Conservation (phyloP, 768 basidiomycete genomes). For the Mycena rebaudengoi region DNA sequence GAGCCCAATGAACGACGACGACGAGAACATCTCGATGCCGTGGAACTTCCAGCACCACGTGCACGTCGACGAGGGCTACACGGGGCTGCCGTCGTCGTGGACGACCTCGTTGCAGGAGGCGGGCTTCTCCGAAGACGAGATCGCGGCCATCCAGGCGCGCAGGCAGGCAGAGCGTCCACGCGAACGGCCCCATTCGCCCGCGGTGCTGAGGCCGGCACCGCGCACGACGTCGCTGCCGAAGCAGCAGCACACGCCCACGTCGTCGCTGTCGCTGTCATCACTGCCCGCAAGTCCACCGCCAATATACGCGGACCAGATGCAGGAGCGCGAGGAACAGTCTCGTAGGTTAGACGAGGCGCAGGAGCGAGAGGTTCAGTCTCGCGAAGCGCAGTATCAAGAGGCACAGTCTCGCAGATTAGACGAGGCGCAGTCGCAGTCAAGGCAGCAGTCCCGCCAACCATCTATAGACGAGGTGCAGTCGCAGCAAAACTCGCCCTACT, state of each 20-base stretch:
- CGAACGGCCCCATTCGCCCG: constrained; percentile 5
- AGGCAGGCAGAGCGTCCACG: constrained; percentile 35
- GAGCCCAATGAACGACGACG: constrained; percentile 41
- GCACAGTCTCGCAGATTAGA: too few relatives aligned
- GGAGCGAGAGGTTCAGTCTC: too few relatives aligned
- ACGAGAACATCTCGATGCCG: constrained; percentile 71
- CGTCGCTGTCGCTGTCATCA: too few relatives aligned
- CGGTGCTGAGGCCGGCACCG: constrained; percentile 16
- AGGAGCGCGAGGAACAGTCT: too few relatives aligned
- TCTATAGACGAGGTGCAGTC: too few relatives aligned
- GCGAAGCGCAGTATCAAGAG: too few relatives aligned
- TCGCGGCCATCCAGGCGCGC: constrained; percentile 60
- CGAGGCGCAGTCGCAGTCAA: too few relatives aligned
- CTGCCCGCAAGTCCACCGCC: too few relatives aligned
- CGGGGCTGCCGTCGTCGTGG: constrained; percentile 81
- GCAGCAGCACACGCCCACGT: constrained; percentile 21
- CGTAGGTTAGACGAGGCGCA: too few relatives aligned
- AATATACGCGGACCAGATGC: too few relatives aligned
- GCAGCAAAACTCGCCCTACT: too few relatives aligned
- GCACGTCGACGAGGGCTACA: constrained; percentile 78
- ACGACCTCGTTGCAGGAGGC: constrained; percentile 63
- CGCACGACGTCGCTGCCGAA: constrained; percentile 23
- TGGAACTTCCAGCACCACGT: constrained; percentile 88
- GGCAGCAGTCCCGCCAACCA: too few relatives aligned
- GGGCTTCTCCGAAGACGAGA: constrained; percentile 77